A percentile compares a stretch with the other conserved stretches of the same genome.
Conservation (phyloP, 208 protist genomes). For the Trypanosoma rangeli region DNA sequence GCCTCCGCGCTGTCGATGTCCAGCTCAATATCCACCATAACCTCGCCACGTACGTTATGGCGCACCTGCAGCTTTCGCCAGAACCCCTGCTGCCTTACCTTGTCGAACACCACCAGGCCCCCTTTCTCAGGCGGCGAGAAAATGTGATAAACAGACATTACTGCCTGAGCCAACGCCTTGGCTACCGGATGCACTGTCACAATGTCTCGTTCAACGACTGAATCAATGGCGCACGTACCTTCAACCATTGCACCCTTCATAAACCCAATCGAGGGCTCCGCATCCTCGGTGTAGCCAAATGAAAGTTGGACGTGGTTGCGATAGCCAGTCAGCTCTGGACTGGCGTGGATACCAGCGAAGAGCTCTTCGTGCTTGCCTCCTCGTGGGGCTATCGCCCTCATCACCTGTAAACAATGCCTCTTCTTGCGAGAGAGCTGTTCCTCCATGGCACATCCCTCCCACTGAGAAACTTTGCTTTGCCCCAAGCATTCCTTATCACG, state of each 20-base stretch:
- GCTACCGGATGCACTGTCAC: slow-evolving; percentile 70
- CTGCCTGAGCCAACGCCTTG: slow-evolving; percentile 44
- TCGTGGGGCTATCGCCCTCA: slow-evolving; percentile 44
- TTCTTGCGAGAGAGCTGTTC: slow-evolving; percentile 80
- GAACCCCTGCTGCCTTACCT: slow-evolving; percentile 76
- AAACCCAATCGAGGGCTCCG: slow-evolving; percentile 63
- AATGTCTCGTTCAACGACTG: slow-evolving; percentile 48
- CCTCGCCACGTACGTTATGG: slow-evolving; percentile 83
- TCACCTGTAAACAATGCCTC: slow-evolving; percentile 63
- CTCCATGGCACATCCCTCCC: slow-evolving; percentile 64
- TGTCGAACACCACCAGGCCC: slow-evolving; percentile 71
- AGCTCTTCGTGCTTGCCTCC: slow-evolving; percentile 33
- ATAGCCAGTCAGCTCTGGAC: slow-evolving; percentile 78
- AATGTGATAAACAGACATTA: slow-evolving; percentile 45
- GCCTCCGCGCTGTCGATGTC: slow-evolving; percentile 38
- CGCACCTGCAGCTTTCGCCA: slow-evolving; percentile 91
- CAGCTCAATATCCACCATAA: slow-evolving; percentile 79
- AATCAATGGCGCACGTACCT: slow-evolving; percentile 60
- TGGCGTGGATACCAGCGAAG: slow-evolving; percentile 70
- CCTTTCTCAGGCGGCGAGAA: slow-evolving; percentile 38
- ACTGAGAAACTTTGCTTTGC: slow-evolving; percentile 67
- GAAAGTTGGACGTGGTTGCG: slow-evolving; percentile 93
- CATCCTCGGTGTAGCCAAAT: slow-evolving; percentile 65
- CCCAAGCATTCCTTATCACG: slow-evolving; percentile 33
- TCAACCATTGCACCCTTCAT: slow-evolving; percentile 75